These are phyloP conservation scores for Marasmius tenuissimus DNA, from an alignment of 1,284 basidiomycete species.

Conservation along the genomic window DNA sequence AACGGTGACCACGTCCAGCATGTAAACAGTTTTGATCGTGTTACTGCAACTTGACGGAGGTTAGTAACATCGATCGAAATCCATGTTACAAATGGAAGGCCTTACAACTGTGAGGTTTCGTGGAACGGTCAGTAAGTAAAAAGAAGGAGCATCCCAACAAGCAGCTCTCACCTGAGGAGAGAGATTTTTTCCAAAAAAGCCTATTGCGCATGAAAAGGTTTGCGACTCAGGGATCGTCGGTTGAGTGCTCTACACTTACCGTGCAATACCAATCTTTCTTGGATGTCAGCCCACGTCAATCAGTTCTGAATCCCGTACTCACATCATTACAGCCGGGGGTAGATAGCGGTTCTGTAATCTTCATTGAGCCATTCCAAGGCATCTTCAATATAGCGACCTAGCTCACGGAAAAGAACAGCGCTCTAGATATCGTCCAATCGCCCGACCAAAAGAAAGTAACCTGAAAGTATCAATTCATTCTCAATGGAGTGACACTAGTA, in stretches of 20 bases:
- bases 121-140: neutral
- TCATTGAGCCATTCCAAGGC: neutral
- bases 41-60: neutral
- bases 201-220: neutral
- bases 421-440: neutral
- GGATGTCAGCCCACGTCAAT: neutral
- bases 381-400: neutral
- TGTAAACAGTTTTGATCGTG: neutral
- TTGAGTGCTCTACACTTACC: neutral
- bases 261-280: neutral
- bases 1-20: neutral
- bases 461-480: neutral
- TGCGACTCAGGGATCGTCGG: neutral
- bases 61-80: neutral
- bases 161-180: neutral
- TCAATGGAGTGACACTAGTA: neutral
- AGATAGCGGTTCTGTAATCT: neutral
- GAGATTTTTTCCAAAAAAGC: neutral
- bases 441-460: slow-evolving; percentile 2
- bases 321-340: neutral
- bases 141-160: neutral
- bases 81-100: neutral
- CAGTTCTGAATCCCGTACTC: neutral
- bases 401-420: neutral
- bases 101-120: neutral